Evolutionary conservation across 345 rosid genomes (phyloP).

Genomic region (Eucalyptus sp.): DNA sequence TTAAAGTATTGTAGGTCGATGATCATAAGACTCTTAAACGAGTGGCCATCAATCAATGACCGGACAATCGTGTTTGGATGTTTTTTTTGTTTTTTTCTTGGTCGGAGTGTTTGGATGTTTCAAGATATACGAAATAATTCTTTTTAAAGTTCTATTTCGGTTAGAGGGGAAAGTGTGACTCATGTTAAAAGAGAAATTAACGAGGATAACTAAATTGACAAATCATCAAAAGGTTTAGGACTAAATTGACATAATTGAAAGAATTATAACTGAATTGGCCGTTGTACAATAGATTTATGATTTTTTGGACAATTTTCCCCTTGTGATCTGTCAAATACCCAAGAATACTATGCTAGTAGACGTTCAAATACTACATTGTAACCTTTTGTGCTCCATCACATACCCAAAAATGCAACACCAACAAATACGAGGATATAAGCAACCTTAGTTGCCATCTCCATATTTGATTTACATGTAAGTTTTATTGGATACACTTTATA

Average conservation of each 20-base stretch:
- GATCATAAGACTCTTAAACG: background rate
- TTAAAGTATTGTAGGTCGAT: background rate
- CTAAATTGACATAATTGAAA: too few species aligned
- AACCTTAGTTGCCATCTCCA: background rate
- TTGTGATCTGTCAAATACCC: background rate
- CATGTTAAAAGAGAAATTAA: background rate
- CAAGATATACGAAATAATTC: background rate
- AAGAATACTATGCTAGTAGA: background rate
- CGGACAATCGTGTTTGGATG: background rate
- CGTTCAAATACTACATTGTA: background rate
- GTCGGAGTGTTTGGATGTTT: background rate
- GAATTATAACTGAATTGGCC: rapidly evolving
- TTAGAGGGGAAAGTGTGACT: background rate
- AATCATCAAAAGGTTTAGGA: too few species aligned
- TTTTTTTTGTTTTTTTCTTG: background rate
- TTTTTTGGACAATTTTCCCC: too few species aligned
- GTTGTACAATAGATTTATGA: rapidly evolving
- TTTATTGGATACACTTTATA: background rate
- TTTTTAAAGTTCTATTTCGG: background rate
- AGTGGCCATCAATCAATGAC: background rate
- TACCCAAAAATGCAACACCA: background rate
- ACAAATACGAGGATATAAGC: background rate
- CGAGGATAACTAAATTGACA: background rate
- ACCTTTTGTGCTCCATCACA: too few species aligned
- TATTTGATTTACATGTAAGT: background rate